Percentiles rank a stretch among this genome's conserved stretches.
Evolutionary conservation across 257 asterid genomes (phyloP).

Genomic region (Nicotiana knightiana): DNA sequence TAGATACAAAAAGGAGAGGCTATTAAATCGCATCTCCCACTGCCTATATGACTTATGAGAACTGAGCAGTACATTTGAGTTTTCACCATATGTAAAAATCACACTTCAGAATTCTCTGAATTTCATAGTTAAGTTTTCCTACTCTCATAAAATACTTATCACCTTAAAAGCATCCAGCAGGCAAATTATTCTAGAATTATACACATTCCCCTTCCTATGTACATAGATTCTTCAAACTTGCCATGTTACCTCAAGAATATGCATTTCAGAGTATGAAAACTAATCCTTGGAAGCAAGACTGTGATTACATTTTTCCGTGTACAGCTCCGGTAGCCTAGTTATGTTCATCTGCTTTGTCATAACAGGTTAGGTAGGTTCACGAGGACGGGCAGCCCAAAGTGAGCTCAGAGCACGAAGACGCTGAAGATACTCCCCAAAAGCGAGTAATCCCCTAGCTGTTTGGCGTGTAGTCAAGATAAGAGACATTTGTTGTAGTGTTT

Average conservation of each 20-base stretch:
- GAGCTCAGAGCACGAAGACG: slow-evolving; percentile 38
- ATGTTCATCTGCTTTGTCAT: not conserved
- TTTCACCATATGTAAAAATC: not conserved
- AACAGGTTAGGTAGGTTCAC: slow-evolving; percentile 27
- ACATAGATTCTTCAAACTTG: not conserved
- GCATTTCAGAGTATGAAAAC: not conserved
- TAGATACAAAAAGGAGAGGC: not conserved
- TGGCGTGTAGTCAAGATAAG: slow-evolving; percentile 26
- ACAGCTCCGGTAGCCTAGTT: not conserved
- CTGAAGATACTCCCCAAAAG: slow-evolving; percentile 38
- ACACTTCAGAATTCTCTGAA: not conserved
- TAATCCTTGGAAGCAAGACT: not conserved
- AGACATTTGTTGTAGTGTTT: slow-evolving; percentile 34
- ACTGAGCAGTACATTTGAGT: not conserved
- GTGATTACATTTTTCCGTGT: not conserved
- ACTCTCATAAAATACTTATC: not conserved
- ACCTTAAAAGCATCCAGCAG: not conserved
- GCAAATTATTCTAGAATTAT: slow-evolving; percentile 3
- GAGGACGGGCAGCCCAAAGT: slow-evolving; percentile 24
- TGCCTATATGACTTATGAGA: not conserved
- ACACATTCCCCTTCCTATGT: slow-evolving; percentile 1
- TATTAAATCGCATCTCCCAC: not conserved
- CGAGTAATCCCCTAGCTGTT: slow-evolving; percentile 37
- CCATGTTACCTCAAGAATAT: not conserved
- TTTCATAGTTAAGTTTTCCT: not conserved